Evolutionary conservation across 352 stramenopile species (phyloP).

Genomic region (Thraustochytrium sp.): DNA sequence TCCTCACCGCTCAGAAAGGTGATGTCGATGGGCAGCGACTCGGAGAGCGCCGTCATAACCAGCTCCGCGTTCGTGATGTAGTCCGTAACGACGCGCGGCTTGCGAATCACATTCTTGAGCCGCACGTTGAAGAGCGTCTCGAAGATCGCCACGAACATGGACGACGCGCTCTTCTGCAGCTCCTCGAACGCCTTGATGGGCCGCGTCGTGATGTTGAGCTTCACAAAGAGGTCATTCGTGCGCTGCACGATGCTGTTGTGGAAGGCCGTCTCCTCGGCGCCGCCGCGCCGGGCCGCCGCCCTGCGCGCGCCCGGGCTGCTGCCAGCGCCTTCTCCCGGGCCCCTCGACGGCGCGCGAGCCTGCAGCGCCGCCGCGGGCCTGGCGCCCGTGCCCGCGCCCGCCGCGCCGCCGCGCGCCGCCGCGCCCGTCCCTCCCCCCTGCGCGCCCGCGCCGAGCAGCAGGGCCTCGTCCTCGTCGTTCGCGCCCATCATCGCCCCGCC

Average conservation of each 20-base stretch:
- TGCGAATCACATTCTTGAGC: constrained; percentile 63
- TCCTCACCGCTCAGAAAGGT: constrained; percentile 59
- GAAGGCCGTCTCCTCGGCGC: neutral
- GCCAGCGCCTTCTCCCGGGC: no score
- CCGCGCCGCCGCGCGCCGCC: no score
- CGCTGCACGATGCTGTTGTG: constrained; percentile 18
- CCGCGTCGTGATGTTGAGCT: constrained; percentile 69
- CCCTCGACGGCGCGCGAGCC: no score
- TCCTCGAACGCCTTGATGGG: constrained; percentile 67
- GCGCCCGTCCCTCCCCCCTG: no score
- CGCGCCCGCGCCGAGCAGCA: no score
- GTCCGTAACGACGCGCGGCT: constrained; percentile 59
- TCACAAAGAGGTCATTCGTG: constrained; percentile 69
- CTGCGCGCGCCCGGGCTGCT: no score
- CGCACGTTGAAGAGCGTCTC: constrained; percentile 79
- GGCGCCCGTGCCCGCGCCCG: no score
- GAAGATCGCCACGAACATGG: constrained; percentile 82
- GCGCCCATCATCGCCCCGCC: no score
- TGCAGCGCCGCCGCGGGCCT: no score
- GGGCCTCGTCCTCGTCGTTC: no score
- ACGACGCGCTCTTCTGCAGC: constrained; percentile 73
- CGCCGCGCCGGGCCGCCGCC: no score
- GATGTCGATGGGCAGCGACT: constrained; percentile 63
- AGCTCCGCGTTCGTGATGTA: constrained; percentile 78
- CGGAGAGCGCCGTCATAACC: constrained; percentile 67